These are phyloP conservation scores for Tolypocladium cylindrosporum DNA, from an alignment of 2,329 filamentous ascomycete genomes.

Conservation along the genomic window DNA sequence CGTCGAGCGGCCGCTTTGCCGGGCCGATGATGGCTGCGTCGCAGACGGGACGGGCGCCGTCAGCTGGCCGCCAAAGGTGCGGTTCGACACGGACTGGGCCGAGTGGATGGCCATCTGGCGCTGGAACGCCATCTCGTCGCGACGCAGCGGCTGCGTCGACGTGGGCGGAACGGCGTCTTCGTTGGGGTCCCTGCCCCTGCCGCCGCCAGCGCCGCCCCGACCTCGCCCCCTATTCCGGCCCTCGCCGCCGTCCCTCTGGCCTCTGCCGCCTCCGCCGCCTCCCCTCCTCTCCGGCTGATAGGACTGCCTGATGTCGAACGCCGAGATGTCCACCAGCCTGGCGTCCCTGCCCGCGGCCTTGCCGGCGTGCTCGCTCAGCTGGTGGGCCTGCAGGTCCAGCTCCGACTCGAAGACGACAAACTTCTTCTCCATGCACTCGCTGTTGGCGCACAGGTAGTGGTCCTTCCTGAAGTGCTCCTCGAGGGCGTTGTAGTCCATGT, in stretches of 20 bases:
- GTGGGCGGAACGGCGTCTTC: slow-evolving; percentile 67
- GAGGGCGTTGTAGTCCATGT: slow-evolving; percentile 75
- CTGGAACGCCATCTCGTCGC: slow-evolving; percentile 87
- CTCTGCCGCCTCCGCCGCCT: slow-evolving; percentile 29
- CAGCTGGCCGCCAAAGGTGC: slow-evolving; percentile 78
- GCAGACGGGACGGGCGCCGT: slow-evolving; percentile 30
- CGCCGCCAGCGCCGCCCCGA: slow-evolving; percentile 24
- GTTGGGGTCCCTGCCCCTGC: slow-evolving; percentile 75
- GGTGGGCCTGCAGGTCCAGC: slow-evolving; percentile 90
- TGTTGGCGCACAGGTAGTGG: slow-evolving; percentile 76
- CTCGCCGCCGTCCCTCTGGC: slow-evolving; percentile 29
- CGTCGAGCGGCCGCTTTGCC: slow-evolving; percentile 7
- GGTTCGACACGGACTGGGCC: slow-evolving; percentile 66
- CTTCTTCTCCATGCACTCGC: slow-evolving; percentile 90
- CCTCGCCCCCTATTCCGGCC: slow-evolving; percentile 25
- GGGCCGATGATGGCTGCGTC: slow-evolving; percentile 5
- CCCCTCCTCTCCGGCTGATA: slow-evolving; percentile 52
- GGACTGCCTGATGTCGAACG: slow-evolving; percentile 68
- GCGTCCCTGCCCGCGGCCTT: slow-evolving; percentile 80
- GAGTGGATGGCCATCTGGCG: slow-evolving; percentile 86
- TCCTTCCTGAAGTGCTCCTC: slow-evolving; percentile 81
- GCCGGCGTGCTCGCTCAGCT: slow-evolving; percentile 74
- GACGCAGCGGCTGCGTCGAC: slow-evolving; percentile 67
- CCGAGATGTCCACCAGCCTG: slow-evolving; percentile 74
- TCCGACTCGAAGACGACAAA: slow-evolving; percentile 95